Evolutionary conservation across 306 rosid species (phyloP).

Genomic region (Cicer arietinum): DNA sequence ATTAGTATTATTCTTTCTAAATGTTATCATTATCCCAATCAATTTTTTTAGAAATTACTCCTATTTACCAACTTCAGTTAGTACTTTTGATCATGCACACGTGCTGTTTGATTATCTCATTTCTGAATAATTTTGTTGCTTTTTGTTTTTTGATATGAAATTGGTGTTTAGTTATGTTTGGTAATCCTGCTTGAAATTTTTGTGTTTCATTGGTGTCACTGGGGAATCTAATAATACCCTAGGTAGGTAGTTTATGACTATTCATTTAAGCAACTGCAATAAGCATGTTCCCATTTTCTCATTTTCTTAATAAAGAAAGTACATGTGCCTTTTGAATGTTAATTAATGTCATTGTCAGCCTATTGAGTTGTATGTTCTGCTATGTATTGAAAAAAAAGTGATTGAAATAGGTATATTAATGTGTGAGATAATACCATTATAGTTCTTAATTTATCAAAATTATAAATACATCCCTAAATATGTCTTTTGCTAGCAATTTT

Average conservation of each 20-base stretch:
- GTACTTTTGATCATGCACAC: neutral
- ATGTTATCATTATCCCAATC: too few species aligned
- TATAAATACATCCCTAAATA: too few species aligned
- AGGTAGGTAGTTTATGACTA: too few species aligned
- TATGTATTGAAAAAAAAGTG: too few species aligned
- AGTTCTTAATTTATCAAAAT: too few species aligned
- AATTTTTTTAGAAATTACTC: too few species aligned
- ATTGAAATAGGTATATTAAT: too few species aligned
- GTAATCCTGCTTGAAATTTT: neutral
- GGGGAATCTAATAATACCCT: neutral
- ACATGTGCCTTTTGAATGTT: neutral
- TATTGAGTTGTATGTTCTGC: neutral
- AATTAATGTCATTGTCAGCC: neutral
- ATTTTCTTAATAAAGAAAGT: neutral
- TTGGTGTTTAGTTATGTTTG: neutral
- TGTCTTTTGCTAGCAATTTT: too few species aligned
- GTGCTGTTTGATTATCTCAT: neutral
- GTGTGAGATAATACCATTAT: too few species aligned
- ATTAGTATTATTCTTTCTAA: neutral
- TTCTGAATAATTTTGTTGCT: neutral
- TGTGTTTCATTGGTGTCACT: neutral
- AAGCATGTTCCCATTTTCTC: neutral
- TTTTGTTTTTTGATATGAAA: neutral
- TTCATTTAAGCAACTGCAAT: neutral
- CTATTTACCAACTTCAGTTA: neutral